Evolutionary conservation across 345 rosid genomes (phyloP), one percentile per base, ranked within the genome.

Genomic region (Rhodamnia argentea): DNA sequence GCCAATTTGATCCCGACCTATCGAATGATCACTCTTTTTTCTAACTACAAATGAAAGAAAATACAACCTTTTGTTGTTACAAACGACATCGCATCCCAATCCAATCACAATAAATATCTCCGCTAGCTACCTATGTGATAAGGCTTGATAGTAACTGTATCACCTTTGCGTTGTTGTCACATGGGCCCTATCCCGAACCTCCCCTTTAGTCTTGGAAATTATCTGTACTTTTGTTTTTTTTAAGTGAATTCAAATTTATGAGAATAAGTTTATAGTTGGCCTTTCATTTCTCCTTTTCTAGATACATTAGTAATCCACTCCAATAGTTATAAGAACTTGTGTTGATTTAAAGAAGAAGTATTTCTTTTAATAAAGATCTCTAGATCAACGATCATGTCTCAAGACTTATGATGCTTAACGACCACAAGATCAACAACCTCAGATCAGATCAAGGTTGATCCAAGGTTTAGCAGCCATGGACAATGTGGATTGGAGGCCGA

Each of bases 191-290:
- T 27, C 18, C 5, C 3, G 29, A 7, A 62, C 42, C 29, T 14
- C 27, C 18, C 4, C 1, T 27, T 62, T 62, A 14, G 10, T 29
- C 5, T 29, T 14, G 75, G 27, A 62, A 62, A 14, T 62, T 27
- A 7, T 62, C 1, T 1, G 4, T 8, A 6, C 11, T 27, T 27
- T 7, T 13, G 0, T 27, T 27, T 27, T 27, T 3, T 27, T 1
- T 1, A 62, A 62, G 22, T 62, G 15, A 60, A 29, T 29, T 62
- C 22, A 62, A 62, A 29, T 62, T 6, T 60, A 27, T 27, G 32
- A 62, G 75, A 62, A 29, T 29, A 29, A 27, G n/a, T 62, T 29
- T 62, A 62, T 15, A 7, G 42, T 62, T 62, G 5, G 22, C 75
- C 42, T 62, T 42, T 5, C 75, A 14, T 29, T 29, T 32, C 11